Conservation (phyloP, 129 eudicot species). For the Escallonia herrerae region DNA sequence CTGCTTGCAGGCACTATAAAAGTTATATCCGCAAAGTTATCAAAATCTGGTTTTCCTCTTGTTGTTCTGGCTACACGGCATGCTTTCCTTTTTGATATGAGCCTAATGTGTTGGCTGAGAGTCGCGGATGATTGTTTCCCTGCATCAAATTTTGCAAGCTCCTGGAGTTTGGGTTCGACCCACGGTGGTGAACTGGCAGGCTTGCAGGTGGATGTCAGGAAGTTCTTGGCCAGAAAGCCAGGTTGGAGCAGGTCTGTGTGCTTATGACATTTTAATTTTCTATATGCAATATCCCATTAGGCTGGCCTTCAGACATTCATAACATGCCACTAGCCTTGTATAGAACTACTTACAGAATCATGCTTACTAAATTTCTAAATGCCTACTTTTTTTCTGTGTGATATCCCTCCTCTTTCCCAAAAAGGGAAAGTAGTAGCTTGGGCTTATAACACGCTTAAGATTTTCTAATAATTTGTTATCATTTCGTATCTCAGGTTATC, state of each 20-base stretch:
- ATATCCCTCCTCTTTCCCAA: too few species aligned
- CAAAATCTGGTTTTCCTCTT: conserved; percentile 88
- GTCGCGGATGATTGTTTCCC: conserved; percentile 96
- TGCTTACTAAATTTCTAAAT: too few species aligned
- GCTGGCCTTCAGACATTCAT: too few species aligned
- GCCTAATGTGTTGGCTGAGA: conserved; percentile 93
- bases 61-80: conserved; percentile 89
- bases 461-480: too few species aligned
- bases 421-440: too few species aligned
- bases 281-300: too few species aligned
- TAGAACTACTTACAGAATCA: too few species aligned
- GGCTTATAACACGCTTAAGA: too few species aligned
- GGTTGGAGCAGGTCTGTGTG: conserved; percentile 90
- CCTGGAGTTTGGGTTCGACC: conserved; percentile 71
- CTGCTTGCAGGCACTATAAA: conserved; percentile 60
- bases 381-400: too few species aligned
- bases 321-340: too few species aligned
- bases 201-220: conserved; percentile 88
- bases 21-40: conserved; percentile 91
- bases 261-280: not conserved
- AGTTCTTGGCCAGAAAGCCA: conserved; percentile 85
- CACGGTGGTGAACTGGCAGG: conserved; percentile 91
- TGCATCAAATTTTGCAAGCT: conserved; percentile 87
- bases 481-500: too few species aligned
- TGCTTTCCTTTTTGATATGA: conserved; percentile 84